Evolutionary conservation across 768 basidiomycete species (phyloP).

Genomic region (Trametes punicea): DNA sequence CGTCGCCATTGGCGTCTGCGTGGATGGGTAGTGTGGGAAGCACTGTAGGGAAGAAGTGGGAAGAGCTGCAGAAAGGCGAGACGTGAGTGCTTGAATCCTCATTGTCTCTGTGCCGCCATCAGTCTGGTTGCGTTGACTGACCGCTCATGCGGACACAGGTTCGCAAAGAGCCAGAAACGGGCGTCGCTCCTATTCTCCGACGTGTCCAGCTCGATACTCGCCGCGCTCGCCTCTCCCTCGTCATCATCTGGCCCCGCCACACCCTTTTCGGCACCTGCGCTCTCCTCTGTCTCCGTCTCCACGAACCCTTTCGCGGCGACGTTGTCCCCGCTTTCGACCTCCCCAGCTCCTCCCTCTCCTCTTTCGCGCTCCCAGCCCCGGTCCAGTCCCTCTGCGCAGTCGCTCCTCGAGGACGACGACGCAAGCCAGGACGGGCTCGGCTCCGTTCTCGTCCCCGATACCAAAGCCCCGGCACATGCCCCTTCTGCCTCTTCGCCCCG

Average conservation of each 20-base stretch:
- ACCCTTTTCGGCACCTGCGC: conserved; percentile 27
- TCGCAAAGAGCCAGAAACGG: conserved; percentile 64
- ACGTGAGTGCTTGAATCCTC: conserved; percentile 41
- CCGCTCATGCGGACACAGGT: conserved; percentile 36
- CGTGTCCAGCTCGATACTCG: conserved; percentile 53
- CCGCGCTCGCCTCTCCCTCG: conserved; percentile 40
- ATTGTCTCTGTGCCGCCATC: no score
- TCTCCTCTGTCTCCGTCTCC: conserved; percentile 14
- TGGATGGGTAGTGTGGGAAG: conserved; percentile 43
- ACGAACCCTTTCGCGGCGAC: conserved; percentile 20
- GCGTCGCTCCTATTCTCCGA: conserved; percentile 65
- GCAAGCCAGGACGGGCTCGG: conserved; percentile 22
- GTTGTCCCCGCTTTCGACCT: conserved; percentile 17
- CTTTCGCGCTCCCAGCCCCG: conserved; percentile 1
- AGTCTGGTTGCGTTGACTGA: not conserved
- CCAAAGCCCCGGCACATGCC: conserved; percentile 23
- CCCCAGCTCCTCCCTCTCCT: conserved; percentile 10
- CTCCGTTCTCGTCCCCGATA: conserved; percentile 35
- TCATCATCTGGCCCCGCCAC: conserved; percentile 24
- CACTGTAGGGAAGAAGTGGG: conserved; percentile 55
- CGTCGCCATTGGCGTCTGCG: conserved; percentile 29
- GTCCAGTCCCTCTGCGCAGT: conserved; percentile 24
- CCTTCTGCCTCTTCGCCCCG: conserved; percentile 8
- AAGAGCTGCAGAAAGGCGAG: conserved; percentile 49
- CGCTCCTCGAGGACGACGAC: conserved; percentile 38